phyloP scores from a whole-genome alignment of 331 rosid species.

The Phaseolus coccineus region DNA sequence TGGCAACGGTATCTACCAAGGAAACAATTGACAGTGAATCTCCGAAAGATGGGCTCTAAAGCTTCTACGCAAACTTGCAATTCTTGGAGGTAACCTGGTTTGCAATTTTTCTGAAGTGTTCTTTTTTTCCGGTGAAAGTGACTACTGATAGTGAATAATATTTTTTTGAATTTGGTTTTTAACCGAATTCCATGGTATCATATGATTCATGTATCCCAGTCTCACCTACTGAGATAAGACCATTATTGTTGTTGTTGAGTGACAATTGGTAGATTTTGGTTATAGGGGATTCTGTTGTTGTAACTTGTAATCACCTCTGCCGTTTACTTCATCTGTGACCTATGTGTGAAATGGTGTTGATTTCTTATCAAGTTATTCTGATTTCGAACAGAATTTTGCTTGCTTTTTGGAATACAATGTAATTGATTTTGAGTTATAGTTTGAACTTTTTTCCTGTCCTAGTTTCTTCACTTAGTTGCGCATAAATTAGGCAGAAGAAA shows the following conservation, averaged over 20 bases:
- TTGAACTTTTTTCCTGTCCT: conserved; percentile 1
- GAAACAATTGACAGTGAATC: conserved; percentile 65
- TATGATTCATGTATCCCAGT: not conserved
- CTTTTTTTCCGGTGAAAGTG: not conserved
- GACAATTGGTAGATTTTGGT: conserved; percentile 9
- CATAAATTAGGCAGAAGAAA: conserved; percentile 28
- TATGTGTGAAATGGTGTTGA: conserved; percentile 33
- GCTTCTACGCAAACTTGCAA: not conserved
- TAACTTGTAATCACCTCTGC: conserved; percentile 21
- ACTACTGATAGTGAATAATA: not conserved
- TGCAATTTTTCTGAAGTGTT: conserved; percentile 2
- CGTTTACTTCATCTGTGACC: not conserved
- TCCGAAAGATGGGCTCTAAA: conserved; percentile 53
- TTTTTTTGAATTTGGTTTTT: not conserved
- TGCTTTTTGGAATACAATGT: conserved; percentile 17
- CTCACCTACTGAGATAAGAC: not conserved
- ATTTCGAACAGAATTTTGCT: conserved; percentile 22
- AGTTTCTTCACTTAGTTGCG: conserved; percentile 20
- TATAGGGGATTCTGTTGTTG: not conserved
- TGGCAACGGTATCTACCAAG: conserved; percentile 53
- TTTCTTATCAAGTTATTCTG: conserved; percentile 34
- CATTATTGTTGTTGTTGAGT: not conserved
- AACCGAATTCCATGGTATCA: not conserved
- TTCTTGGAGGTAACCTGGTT: conserved; percentile 43
- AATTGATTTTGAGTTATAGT: conserved; percentile 19